phyloP scores from a whole-genome alignment of 805 yeast genomes.

The Candida suzukii region DNA sequence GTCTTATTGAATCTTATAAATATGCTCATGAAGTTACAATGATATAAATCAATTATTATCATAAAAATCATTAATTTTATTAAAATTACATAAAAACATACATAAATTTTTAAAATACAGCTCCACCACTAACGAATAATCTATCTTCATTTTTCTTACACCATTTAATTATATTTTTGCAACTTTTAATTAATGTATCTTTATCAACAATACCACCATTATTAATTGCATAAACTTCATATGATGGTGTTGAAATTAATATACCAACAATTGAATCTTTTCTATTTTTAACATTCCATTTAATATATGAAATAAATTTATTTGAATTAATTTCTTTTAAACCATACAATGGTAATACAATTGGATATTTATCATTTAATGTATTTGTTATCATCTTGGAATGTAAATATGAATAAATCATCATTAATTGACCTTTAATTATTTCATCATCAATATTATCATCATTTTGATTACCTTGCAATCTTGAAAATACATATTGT shows the following conservation, averaged over 20 bases:
- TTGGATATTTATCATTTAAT: conserved; percentile 1
- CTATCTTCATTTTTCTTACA: conserved; percentile 64
- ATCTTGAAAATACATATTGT: conserved; percentile 41
- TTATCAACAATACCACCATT: conserved; percentile 49
- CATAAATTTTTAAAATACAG: conserved; percentile 35
- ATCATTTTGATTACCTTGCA: conserved; percentile 13
- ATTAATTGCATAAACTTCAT: conserved; percentile 56
- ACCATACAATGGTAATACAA: background rate
- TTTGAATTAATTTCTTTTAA: conserved; percentile 6
- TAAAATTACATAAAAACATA: background rate
- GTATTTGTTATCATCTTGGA: conserved; percentile 11
- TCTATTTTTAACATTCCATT: conserved; percentile 15
- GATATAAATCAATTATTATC: background rate
- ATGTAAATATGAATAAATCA: conserved; percentile 20
- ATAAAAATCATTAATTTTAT: no score
- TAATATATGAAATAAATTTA: conserved; percentile 17
- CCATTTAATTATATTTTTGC: conserved; percentile 67
- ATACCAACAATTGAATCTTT: conserved; percentile 19
- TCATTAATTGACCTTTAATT: conserved; percentile 18
- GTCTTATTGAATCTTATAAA: conserved; percentile 49
- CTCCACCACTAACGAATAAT: conserved; percentile 70
- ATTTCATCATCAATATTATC: conserved; percentile 11
- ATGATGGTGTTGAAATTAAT: conserved; percentile 28
- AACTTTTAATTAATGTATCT: conserved; percentile 50
- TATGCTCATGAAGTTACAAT: conserved; percentile 30